Base-by-base conservation (phyloP, 1,139 yeast species). In the Zygoascus hellenicus region DNA sequence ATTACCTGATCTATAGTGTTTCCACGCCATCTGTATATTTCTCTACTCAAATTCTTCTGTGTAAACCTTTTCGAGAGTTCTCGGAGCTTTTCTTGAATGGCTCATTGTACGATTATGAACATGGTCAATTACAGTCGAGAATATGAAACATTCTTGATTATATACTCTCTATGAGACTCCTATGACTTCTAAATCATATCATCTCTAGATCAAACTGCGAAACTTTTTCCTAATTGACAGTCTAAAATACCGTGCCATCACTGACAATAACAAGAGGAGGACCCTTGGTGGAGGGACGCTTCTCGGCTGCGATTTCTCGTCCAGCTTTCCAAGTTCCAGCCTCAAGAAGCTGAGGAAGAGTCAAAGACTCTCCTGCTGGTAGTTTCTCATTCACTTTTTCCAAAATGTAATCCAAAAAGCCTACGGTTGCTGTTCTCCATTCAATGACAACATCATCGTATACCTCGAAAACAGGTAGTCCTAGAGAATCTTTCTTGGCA, bases 291-390 rank as follows among this genome's bases (percentile, higher is more conserved):
- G 59, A 58, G 2, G 76, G 72, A 52, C 83, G 70, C 49, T 67
- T 56, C 47, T 65, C 58, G 9, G 70, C 72, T 0, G 83, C 83
- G 45, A 77, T 73, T 48, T 73, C 74, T 45, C 83, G 64, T 1
- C 83, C 83, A 2, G 81, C 76, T 54, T 75, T 75, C 84, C 83
- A 79, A 33, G 78, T 72, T 0, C 84, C 84, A 1, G 83, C 83
- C 54, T 79, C 84, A 11, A 79, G 74, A 43, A 48, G 59, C 57
- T 79, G 83, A 1, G 83, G 78, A 40, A 79, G 59, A 7, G 64
- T 55, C 42, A 78, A 57, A 5, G 26, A 22, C 36, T 65, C 64
- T 46, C 59, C 66, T 10, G 56, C 52, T 1, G 51, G 49, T 9
- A 69, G 60, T 2, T 61, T 63, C 34, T 68, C 62, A 51, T 78